Base-by-base conservation (phyloP, 495 filamentous ascomycete species). In the Penicillium subrubescens region DNA sequence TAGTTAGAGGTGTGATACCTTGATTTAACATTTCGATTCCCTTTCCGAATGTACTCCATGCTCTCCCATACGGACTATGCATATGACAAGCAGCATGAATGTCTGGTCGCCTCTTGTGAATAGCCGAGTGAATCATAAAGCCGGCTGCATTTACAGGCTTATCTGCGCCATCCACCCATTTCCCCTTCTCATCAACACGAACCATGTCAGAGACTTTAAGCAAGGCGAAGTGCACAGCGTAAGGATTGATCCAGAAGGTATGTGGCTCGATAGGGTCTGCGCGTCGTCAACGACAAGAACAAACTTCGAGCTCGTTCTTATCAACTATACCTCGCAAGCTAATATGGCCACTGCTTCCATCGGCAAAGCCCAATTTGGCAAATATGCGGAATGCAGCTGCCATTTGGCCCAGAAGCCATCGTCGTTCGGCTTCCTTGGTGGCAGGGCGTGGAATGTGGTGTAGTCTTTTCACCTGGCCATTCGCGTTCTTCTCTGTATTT, bases 281-380 rank as follows among this genome's bases (percentile, higher is more conserved):
- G 23, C 14, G 48, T 29, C 25, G n/a, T 31, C 14, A 52, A 21
- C 3, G 31, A 1, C 1, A 7, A 52, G 8, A 15, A 27, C 1
- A 15, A 0, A 15, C 23, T 27, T 27, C 23, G 6, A 50, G 3
- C 17, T 15, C 17, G 4, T 23, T 1, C 4, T 8, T 5, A 15
- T n/a, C 23, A n/a, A 27, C 15, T 17, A 5, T 8, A 52, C 48
- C 48, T 56, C 69, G 62, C 34, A 71, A 37, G 44, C 60, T 68
- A 64, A 90, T 89, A 68, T 89, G 87, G 0, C 87, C 86, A 11
- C 77, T 77, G 70, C 84, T 82, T 23, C 87, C 86, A 73, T 88
- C 87, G 12, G 82, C 84, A 71, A 83, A 88, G 54, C 84, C 83
- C 56, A 77, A 75, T 46, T 83, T 79, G 0, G 85, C 81, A 64